Conservation (phyloP, 2,329 filamentous ascomycete species). For the Pleoardoris graminearum region DNA sequence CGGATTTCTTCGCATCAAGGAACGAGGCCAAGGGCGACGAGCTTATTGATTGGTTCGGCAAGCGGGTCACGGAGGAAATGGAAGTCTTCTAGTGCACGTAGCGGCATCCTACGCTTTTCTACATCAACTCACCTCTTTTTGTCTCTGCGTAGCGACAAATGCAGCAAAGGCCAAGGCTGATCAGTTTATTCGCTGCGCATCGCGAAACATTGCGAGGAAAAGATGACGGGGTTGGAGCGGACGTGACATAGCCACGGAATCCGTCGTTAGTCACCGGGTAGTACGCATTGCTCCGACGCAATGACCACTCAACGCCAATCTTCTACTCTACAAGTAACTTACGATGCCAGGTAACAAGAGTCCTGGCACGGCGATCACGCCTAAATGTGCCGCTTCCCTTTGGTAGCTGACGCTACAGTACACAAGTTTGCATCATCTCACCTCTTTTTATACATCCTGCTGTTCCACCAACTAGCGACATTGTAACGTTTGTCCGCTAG, state of each 20-base stretch:
- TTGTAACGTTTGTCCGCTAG: background rate
- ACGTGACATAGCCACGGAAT: constrained; percentile 13
- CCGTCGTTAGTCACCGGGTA: constrained; percentile 20
- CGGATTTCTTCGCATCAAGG: constrained; percentile 69
- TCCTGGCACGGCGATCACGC: constrained; percentile 8
- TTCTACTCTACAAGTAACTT: constrained; percentile 8
- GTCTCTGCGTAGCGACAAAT: background rate
- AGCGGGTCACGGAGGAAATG: constrained; percentile 68
- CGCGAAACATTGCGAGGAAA: background rate
- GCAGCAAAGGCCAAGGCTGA: constrained; percentile 1
- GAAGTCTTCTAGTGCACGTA: constrained; percentile 64
- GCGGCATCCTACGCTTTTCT: background rate
- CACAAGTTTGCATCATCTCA: constrained; percentile 12
- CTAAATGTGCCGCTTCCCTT: constrained; percentile 10
- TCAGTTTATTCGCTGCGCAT: background rate
- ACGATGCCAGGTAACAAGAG: constrained; percentile 4
- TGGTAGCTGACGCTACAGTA: constrained; percentile 9
- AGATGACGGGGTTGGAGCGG: constrained; percentile 7
- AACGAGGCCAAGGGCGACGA: constrained; percentile 62
- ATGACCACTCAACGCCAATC: constrained; percentile 16
- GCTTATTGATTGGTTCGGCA: constrained; percentile 81
- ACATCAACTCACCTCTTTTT: background rate
- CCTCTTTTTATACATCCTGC: constrained; percentile 5
- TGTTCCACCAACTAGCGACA: constrained; percentile 4
- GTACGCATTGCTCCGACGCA: constrained; percentile 17